Conservation (phyloP, 2,329 filamentous ascomycete genomes). For the Talaromyces sp. region DNA sequence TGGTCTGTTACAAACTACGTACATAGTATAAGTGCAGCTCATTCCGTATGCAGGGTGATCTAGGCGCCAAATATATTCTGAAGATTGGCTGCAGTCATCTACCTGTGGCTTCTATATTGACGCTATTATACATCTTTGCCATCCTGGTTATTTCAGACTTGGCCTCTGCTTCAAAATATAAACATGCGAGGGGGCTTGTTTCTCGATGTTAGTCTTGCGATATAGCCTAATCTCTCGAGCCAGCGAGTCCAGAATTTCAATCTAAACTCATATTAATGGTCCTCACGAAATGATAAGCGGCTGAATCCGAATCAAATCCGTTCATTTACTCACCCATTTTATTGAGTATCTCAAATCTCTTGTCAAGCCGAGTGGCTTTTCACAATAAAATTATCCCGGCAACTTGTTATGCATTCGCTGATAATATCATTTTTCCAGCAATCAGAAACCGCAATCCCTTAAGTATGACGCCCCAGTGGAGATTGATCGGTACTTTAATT, state of each 20-base stretch:
- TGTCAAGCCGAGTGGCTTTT: neutral
- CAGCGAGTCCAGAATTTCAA: neutral
- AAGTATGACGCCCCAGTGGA: neutral
- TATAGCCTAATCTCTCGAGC: neutral
- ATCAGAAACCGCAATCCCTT: neutral
- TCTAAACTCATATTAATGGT: neutral
- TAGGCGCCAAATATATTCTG: neutral
- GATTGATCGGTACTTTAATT: constrained; percentile 11
- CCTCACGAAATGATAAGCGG: neutral
- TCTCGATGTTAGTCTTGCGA: neutral
- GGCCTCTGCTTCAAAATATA: neutral
- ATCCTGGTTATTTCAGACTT: neutral
- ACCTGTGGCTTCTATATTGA: neutral
- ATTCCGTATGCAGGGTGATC: neutral
- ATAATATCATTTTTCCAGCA: neutral
- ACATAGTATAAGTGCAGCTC: neutral
- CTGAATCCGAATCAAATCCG: neutral
- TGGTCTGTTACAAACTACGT: neutral
- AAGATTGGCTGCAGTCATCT: neutral
- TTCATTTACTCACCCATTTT: neutral
- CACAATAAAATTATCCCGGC: neutral
- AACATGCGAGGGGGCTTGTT: neutral
- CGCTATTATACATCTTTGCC: neutral
- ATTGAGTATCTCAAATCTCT: neutral
- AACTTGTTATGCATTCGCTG: neutral